phyloP scores from a whole-genome alignment of 176 grass and related monocot species.

The Metroxylon sagu region DNA sequence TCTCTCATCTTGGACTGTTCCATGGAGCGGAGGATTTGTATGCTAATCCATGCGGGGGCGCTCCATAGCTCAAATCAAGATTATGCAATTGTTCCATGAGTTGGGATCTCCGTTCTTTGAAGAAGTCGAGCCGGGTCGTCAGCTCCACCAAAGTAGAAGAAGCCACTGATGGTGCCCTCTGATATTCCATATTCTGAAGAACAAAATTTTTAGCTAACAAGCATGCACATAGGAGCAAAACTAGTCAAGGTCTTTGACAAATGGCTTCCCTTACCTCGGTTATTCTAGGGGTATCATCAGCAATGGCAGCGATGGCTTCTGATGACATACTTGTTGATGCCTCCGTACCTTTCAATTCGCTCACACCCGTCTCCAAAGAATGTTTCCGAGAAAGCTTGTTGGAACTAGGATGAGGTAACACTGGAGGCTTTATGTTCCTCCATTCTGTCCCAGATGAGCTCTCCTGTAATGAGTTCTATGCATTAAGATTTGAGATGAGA shows the following conservation, averaged over 20 bases:
- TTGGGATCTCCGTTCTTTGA: constrained; percentile 89
- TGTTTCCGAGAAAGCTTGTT: constrained; percentile 69
- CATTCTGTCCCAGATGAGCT: constrained; percentile 47
- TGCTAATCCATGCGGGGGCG: constrained; percentile 42
- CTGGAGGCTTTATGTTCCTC: constrained; percentile 76
- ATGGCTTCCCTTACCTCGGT: constrained; percentile 35
- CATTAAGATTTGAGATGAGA: constrained; percentile 2
- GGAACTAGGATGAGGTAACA: constrained; percentile 53
- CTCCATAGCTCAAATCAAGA: constrained; percentile 80
- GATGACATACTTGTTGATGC: constrained; percentile 41
- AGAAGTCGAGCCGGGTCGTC: constrained; percentile 87
- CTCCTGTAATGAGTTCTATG: constrained; percentile 40
- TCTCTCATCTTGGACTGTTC: constrained; percentile 61
- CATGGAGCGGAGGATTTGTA: constrained; percentile 76
- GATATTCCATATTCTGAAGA: constrained; percentile 39
- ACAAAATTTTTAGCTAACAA: background rate
- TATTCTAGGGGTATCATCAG: constrained; percentile 48
- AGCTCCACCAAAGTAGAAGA: constrained; percentile 93
- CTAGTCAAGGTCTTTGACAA: too few relatives aligned
- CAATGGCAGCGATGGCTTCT: constrained; percentile 24
- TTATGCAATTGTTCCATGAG: constrained; percentile 96
- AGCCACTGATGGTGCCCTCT: constrained; percentile 44
- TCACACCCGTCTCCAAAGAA: constrained; percentile 45
- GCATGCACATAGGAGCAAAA: background rate
- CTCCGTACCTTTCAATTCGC: constrained; percentile 49